phyloP scores from a whole-genome alignment of 192 early-diverging fungal species.

The Umbelopsis sp. region DNA sequence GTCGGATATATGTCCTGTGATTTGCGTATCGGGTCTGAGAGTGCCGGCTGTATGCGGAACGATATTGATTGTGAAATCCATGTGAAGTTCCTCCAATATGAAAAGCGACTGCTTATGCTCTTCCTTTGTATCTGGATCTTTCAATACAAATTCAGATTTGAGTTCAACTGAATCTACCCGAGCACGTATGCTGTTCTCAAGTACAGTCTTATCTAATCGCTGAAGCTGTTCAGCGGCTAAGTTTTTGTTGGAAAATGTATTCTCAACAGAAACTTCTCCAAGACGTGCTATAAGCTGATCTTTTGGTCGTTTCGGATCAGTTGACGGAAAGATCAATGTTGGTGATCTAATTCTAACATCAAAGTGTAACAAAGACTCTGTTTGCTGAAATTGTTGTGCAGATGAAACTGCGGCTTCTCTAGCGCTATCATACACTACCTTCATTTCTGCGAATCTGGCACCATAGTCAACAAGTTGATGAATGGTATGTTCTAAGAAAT shows the following conservation, averaged over 20 bases:
- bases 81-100: constrained; percentile 74
- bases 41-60: constrained; percentile 44
- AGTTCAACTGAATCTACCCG: constrained; percentile 56
- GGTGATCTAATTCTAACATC: constrained; percentile 75
- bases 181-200: constrained; percentile 57
- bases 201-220: background rate
- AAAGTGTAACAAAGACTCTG: constrained; percentile 67
- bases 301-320: constrained; percentile 32
- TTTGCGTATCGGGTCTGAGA: constrained; percentile 47
- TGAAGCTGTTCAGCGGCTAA: background rate
- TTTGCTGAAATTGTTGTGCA: constrained; percentile 67
- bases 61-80: constrained; percentile 56
- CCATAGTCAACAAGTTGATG: constrained; percentile 65
- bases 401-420: constrained; percentile 65
- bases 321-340: constrained; percentile 72
- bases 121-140: background rate
- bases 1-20: constrained; percentile 57
- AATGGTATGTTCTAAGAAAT: constrained; percentile 63
- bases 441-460: constrained; percentile 73
- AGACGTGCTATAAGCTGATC: constrained; percentile 65
- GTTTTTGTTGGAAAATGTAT: constrained; percentile 48
- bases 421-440: constrained; percentile 71
- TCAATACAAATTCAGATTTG: background rate
- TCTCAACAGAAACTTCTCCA: constrained; percentile 72
- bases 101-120: constrained; percentile 39